A percentile compares a stretch with the other conserved stretches of the same genome.
Evolutionary conservation across 116 monocot genomes (phyloP).

Genomic region (Cymodocea nodosa): DNA sequence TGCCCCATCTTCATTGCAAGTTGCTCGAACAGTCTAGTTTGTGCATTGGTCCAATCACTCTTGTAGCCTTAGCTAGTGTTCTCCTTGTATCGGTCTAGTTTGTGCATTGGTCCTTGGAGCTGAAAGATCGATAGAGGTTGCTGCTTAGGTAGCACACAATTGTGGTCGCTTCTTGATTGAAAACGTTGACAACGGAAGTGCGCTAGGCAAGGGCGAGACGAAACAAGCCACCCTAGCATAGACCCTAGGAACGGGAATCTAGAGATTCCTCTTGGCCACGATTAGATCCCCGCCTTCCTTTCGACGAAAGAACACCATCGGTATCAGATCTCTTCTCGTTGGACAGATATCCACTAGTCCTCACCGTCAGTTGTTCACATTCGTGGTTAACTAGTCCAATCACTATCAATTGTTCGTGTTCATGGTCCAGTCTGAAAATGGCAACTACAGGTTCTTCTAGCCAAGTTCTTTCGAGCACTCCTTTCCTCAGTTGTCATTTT

Average conservation of each 20-base stretch:
- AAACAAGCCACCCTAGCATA: constrained; percentile 26
- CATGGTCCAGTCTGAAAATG: too few relatives aligned
- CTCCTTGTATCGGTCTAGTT: too few relatives aligned
- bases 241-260: background rate
- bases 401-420: too few relatives aligned
- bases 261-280: constrained; percentile 2
- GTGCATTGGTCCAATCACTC: too few relatives aligned
- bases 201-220: constrained; percentile 21
- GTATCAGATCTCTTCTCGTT: background rate
- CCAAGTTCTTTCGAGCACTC: too few relatives aligned
- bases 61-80: too few relatives aligned
- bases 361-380: too few relatives aligned
- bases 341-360: background rate
- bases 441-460: too few relatives aligned
- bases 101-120: constrained; percentile 20
- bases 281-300: constrained; percentile 5
- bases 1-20: too few relatives aligned
- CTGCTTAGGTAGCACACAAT: background rate
- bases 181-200: constrained; percentile 25
- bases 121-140: constrained; percentile 7
- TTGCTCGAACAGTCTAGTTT: too few relatives aligned
- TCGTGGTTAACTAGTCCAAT: too few relatives aligned
- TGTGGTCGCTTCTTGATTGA: background rate
- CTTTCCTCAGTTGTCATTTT: too few relatives aligned
- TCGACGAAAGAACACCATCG: constrained; percentile 1